Conservation (phyloP, 805 yeast species). For the Metschnikowia rubicola region DNA sequence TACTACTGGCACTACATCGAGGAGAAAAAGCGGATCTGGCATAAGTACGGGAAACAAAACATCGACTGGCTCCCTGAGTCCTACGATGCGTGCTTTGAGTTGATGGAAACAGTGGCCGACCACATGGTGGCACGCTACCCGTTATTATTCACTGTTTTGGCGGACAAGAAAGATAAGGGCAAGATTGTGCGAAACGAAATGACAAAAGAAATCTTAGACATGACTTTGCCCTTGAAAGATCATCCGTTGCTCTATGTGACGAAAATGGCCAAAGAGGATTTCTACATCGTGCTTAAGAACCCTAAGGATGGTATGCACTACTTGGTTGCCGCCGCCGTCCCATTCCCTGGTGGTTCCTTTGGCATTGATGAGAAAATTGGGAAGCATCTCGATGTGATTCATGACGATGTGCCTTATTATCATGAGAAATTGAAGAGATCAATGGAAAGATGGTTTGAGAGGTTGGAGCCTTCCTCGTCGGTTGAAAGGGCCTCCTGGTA, state of each 20-base stretch:
- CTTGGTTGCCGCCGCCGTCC: slow-evolving; percentile 70
- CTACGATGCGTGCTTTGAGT: slow-evolving; percentile 56
- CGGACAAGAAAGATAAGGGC: slow-evolving; percentile 42
- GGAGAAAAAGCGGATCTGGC: slow-evolving; percentile 58
- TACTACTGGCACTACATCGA: slow-evolving; percentile 63
- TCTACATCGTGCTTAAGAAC: slow-evolving; percentile 58
- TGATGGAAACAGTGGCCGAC: slow-evolving; percentile 58
- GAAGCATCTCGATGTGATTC: slow-evolving; percentile 58
- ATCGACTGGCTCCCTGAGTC: slow-evolving; percentile 66
- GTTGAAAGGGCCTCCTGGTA: slow-evolving; percentile 78
- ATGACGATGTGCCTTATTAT: slow-evolving; percentile 67
- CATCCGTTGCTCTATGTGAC: slow-evolving; percentile 62
- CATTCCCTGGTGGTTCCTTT: slow-evolving; percentile 77
- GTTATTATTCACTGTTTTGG: slow-evolving; percentile 48
- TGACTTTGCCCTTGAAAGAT: slow-evolving; percentile 55
- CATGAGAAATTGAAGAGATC: slow-evolving; percentile 60
- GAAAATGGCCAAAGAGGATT: slow-evolving; percentile 74
- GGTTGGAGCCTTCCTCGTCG: slow-evolving; percentile 56
- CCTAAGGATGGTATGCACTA: slow-evolving; percentile 52
- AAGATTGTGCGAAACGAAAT: slow-evolving; percentile 55
- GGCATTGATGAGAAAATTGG: slow-evolving; percentile 61
- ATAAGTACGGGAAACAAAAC: slow-evolving; percentile 56
- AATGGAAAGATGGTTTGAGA: slow-evolving; percentile 70
- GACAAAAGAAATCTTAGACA: slow-evolving; percentile 60
- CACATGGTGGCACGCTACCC: slow-evolving; percentile 67